Evolutionary conservation across 805 yeast genomes (phyloP).

Genomic region (Metschnikowia anglica): DNA sequence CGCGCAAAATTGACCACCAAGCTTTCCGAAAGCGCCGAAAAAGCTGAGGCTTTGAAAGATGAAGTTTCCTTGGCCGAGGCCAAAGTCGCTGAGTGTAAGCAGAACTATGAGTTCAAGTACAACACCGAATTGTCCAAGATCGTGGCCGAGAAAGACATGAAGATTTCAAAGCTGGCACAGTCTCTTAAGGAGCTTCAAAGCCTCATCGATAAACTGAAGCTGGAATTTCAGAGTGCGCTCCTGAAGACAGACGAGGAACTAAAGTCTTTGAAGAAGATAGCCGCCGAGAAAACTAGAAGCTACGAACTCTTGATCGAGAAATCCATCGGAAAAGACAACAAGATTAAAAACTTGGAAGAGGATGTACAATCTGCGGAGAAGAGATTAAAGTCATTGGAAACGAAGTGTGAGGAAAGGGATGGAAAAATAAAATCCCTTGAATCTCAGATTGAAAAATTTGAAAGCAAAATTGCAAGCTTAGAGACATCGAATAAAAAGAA

Average conservation of each 20-base stretch:
- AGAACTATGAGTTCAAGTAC: conserved; percentile 26
- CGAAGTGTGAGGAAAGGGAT: conserved; percentile 5
- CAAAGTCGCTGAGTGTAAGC: conserved; percentile 12
- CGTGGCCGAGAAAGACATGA: conserved; percentile 24
- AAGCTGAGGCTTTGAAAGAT: conserved; percentile 7
- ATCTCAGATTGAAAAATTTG: conserved; percentile 1
- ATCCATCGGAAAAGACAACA: conserved; percentile 6
- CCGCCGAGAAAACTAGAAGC: conserved; percentile 6
- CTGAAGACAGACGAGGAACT: conserved; percentile 7
- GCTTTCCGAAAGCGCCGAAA: conserved; percentile 3
- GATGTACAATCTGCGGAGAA: conserved; percentile 2
- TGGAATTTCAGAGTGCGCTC: conserved; percentile 7
- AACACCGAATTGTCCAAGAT: conserved; percentile 26
- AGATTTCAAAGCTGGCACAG: conserved; percentile 3
- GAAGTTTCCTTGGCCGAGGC: conserved; percentile 7
- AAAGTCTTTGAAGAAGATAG: conserved; percentile 3
- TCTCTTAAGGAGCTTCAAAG: conserved; percentile 3
- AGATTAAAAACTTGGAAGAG: conserved; percentile 7
- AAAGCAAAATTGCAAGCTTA: background rate
- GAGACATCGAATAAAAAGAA: conserved; percentile 2
- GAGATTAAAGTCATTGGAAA: background rate
- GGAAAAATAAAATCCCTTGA: conserved; percentile 7
- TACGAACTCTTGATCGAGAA: conserved; percentile 7
- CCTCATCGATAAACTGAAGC: conserved; percentile 8
- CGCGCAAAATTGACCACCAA: background rate